Percentiles rank a stretch among this genome's conserved stretches.
Evolutionary conservation across 345 rosid genomes (phyloP).

Genomic region (Kandelia obovata): DNA sequence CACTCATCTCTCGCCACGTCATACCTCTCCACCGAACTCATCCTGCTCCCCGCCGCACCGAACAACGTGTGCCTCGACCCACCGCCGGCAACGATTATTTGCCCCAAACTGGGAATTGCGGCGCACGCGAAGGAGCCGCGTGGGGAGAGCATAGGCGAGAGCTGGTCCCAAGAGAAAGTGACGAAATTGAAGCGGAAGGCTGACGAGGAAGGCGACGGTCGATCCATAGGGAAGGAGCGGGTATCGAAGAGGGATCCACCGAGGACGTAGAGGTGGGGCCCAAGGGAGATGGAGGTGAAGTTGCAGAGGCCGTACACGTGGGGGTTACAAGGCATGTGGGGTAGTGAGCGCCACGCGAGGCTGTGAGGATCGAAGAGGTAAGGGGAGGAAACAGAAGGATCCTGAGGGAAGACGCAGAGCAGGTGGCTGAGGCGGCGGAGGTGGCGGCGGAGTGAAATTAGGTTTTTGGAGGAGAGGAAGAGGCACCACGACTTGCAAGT

Average conservation of each 20-base stretch:
- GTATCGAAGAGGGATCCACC: conserved; percentile 65
- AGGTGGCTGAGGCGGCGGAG: conserved; percentile 39
- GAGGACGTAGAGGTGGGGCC: conserved; percentile 60
- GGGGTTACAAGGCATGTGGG: conserved; percentile 77
- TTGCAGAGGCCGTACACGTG: conserved; percentile 83
- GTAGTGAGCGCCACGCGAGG: conserved; percentile 73
- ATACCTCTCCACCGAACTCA: conserved; percentile 71
- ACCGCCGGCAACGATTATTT: conserved; percentile 85
- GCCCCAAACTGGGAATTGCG: conserved; percentile 35
- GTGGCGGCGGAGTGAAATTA: conserved; percentile 53
- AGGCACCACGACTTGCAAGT: conserved; percentile 68
- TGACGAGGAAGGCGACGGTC: conserved; percentile 68
- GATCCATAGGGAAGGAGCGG: conserved; percentile 77
- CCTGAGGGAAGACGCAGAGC: conserved; percentile 80
- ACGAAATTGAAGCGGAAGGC: conserved; percentile 61
- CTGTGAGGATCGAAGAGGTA: conserved; percentile 67
- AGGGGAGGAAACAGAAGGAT: conserved; percentile 75
- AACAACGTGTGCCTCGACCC: conserved; percentile 81
- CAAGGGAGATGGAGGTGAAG: conserved; percentile 67
- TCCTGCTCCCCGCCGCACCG: conserved; percentile 81
- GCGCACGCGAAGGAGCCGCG: conserved; percentile 93
- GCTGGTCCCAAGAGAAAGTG: conserved; percentile 54
- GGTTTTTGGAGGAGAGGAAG: conserved; percentile 70
- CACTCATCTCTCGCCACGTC: conserved; percentile 70
- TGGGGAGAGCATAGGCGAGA: conserved; percentile 72